Percentiles rank a stretch among this genome's conserved stretches.
phyloP scores from a whole-genome alignment of 208 protist genomes.

The Herpetomonas tarakana region DNA sequence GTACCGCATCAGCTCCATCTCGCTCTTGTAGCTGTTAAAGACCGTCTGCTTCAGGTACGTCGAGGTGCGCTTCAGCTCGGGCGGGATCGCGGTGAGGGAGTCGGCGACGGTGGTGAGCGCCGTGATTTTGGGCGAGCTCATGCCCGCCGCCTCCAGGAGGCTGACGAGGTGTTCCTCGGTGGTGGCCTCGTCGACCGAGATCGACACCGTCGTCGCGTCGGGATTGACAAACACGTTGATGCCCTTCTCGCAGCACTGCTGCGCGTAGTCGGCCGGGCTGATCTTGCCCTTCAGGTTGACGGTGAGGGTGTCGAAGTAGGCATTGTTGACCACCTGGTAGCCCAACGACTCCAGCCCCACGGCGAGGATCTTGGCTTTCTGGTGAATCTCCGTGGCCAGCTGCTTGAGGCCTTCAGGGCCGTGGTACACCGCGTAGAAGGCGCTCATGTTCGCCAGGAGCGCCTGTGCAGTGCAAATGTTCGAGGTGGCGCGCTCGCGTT shows the following conservation, averaged over 20 bases:
- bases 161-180: slow-evolving; percentile 68
- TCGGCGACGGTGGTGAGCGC: slow-evolving; percentile 44
- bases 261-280: slow-evolving; percentile 48
- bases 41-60: slow-evolving; percentile 90
- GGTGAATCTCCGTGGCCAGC: slow-evolving; percentile 92
- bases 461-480: slow-evolving; percentile 99
- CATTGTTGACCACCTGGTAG: slow-evolving; percentile 37
- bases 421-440: slow-evolving; percentile 98
- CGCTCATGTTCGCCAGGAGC: slow-evolving; percentile 96
- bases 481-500: slow-evolving; percentile 92
- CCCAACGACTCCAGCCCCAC: slow-evolving; percentile 85
- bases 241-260: slow-evolving; percentile 60
- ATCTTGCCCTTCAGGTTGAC: slow-evolving; percentile 43
- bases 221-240: slow-evolving; percentile 92
- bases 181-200: slow-evolving; percentile 95
- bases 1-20: slow-evolving; percentile 97
- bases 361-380: slow-evolving; percentile 70
- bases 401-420: slow-evolving; percentile 93
- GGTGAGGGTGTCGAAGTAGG: slow-evolving; percentile 93
- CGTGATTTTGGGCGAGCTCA: slow-evolving; percentile 45
- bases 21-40: slow-evolving; percentile 96
- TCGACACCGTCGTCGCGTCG: slow-evolving; percentile 45
- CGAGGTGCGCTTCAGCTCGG: slow-evolving; percentile 57
- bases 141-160: slow-evolving; percentile 74
- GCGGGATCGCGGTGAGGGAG: slow-evolving; percentile 34